These are phyloP conservation scores for Phaeosphaeria sp. DNA, from an alignment of 2,329 filamentous ascomycete genomes.

Conservation along the genomic window DNA sequence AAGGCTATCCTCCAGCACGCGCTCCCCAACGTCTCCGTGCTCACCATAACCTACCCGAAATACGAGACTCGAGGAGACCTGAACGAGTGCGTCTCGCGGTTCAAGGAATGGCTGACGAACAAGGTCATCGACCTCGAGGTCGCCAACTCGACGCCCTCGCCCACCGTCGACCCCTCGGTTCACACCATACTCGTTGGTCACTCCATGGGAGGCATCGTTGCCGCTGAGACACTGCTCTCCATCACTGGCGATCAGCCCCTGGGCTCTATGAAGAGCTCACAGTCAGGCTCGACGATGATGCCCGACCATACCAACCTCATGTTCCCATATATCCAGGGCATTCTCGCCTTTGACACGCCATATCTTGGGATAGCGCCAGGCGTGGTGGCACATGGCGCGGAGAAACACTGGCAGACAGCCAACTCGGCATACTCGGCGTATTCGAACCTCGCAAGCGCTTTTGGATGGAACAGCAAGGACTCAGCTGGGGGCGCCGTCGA, in stretches of 20 bases:
- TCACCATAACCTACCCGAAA: slow-evolving; percentile 75
- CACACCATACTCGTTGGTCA: slow-evolving; percentile 84
- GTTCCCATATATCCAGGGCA: slow-evolving; percentile 91
- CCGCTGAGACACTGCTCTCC: slow-evolving; percentile 82
- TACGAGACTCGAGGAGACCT: slow-evolving; percentile 85
- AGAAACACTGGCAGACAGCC: slow-evolving; percentile 81
- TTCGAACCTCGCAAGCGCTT: slow-evolving; percentile 67
- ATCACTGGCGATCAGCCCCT: slow-evolving; percentile 65
- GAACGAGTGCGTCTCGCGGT: slow-evolving; percentile 71
- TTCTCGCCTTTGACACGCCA: slow-evolving; percentile 93
- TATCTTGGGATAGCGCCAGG: slow-evolving; percentile 83
- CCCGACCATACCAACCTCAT: slow-evolving; percentile 69
- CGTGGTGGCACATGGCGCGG: slow-evolving; percentile 84
- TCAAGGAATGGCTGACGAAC: slow-evolving; percentile 85
- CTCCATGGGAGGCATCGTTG: slow-evolving; percentile 89
- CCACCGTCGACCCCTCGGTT: slow-evolving; percentile 85
- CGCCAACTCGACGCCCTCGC: slow-evolving; percentile 76
- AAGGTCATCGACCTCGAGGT: slow-evolving; percentile 96
- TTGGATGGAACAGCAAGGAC: slow-evolving; percentile 63
- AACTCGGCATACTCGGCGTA: slow-evolving; percentile 71
- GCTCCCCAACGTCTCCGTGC: slow-evolving; percentile 72
- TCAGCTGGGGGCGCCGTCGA: slow-evolving; percentile 32
- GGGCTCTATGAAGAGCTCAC: slow-evolving; percentile 43
- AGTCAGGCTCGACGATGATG: slow-evolving; percentile 39
- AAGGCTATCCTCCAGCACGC: slow-evolving; percentile 67